Percentiles rank a stretch among this genome's conserved stretches.
These are phyloP conservation scores for Rhizoclosmatium sp. DNA, from an alignment of 192 early-diverging fungal genomes.

Conservation along the genomic window DNA sequence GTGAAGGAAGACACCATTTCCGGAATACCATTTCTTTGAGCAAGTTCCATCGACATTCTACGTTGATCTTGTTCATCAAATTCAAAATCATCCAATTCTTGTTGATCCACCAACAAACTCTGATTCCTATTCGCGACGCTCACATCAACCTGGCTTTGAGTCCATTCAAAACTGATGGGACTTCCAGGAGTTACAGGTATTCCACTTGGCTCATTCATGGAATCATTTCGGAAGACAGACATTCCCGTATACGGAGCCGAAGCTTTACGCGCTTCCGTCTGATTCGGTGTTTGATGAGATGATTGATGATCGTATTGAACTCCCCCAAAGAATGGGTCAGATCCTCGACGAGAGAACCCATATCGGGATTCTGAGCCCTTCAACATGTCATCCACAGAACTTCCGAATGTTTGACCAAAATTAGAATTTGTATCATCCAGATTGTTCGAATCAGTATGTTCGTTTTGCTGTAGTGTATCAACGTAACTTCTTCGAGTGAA, in stretches of 20 bases:
- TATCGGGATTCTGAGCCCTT: too few relatives aligned
- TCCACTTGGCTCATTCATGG: constrained; percentile 24
- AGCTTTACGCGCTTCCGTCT: not conserved
- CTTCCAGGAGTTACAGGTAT: constrained; percentile 33
- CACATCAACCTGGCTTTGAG: not conserved
- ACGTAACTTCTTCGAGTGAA: not conserved
- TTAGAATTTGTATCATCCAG: not conserved
- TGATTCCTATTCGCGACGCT: not conserved
- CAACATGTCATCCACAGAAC: too few relatives aligned
- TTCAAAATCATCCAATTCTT: not conserved
- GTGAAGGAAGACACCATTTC: not conserved
- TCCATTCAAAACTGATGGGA: constrained; percentile 33
- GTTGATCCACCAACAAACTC: too few relatives aligned
- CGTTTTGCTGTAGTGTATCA: not conserved
- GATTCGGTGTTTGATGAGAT: not conserved
- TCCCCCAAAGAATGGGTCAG: not conserved
- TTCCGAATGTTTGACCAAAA: not conserved
- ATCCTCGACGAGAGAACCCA: not conserved
- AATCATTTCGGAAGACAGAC: constrained; percentile 6
- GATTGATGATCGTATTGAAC: not conserved
- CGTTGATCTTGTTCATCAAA: constrained; percentile 18
- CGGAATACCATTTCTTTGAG: not conserved
- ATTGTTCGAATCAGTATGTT: not conserved
- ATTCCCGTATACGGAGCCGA: constrained; percentile 11
- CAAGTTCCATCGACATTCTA: constrained; percentile 1